Conservation (phyloP, 805 yeast genomes). For the Monosporozyma servazzii region DNA sequence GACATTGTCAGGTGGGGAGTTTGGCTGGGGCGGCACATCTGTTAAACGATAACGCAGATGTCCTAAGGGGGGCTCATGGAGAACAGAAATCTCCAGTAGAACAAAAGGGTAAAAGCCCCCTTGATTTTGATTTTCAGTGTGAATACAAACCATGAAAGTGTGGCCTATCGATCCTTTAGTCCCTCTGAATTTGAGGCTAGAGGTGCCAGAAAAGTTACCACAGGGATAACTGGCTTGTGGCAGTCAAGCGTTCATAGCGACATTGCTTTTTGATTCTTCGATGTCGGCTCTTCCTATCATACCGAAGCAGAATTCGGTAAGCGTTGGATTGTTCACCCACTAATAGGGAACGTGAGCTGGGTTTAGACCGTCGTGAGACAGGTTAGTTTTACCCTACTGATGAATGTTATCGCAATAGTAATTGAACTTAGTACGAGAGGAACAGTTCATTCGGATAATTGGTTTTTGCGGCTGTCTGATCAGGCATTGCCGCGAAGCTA, state of each 20-base stretch:
- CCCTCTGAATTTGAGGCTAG: slow-evolving; percentile 39
- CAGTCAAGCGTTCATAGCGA: slow-evolving; percentile 42
- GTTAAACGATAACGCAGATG: slow-evolving; percentile 41
- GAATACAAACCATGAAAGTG: slow-evolving; percentile 40
- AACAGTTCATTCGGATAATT: slow-evolving; percentile 40
- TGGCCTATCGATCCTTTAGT: slow-evolving; percentile 42
- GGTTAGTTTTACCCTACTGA: slow-evolving; percentile 39
- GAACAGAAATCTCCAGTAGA: slow-evolving; percentile 41
- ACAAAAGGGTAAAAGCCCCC: slow-evolving; percentile 40
- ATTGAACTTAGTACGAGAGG: slow-evolving; percentile 40
- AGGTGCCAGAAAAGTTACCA: slow-evolving; percentile 38
- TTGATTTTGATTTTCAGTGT: slow-evolving; percentile 40
- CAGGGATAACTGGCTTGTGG: slow-evolving; percentile 39
- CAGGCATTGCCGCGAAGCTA: slow-evolving; percentile 42
- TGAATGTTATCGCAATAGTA: slow-evolving; percentile 33
- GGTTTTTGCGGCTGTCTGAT: slow-evolving; percentile 40
- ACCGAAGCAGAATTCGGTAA: slow-evolving; percentile 41
- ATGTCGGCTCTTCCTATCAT: slow-evolving; percentile 44
- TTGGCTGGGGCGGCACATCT: slow-evolving; percentile 41
- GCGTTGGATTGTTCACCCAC: slow-evolving; percentile 42
- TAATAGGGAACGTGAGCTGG: slow-evolving; percentile 38
- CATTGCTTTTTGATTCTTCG: slow-evolving; percentile 41
- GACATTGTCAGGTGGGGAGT: slow-evolving; percentile 26
- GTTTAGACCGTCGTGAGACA: slow-evolving; percentile 40
- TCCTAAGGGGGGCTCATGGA: slow-evolving; percentile 38